Evolutionary conservation across 2,329 filamentous ascomycete species (phyloP).

Genomic region (Diaporthe batatas): DNA sequence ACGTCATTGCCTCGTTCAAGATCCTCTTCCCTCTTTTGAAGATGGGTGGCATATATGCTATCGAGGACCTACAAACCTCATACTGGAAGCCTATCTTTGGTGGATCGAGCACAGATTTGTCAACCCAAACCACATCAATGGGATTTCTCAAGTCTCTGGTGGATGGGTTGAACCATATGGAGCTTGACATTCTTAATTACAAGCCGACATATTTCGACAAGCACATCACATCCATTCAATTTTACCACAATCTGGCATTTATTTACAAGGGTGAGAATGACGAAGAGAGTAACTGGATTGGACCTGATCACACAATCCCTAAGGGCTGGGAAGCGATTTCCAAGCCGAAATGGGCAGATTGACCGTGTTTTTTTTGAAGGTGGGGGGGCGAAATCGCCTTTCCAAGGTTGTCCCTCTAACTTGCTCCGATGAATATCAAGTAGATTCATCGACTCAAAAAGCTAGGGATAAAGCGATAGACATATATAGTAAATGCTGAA

Average conservation of each 20-base stretch:
- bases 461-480: too few species aligned
- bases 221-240: slow-evolving; percentile 1
- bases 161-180: neutral
- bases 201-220: neutral
- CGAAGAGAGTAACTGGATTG: neutral
- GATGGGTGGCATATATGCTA: neutral
- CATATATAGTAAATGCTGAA: too few species aligned
- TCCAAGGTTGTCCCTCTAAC: too few species aligned
- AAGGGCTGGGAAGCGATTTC: too few species aligned
- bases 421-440: too few species aligned
- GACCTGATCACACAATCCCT: neutral
- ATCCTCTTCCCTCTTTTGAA: neutral
- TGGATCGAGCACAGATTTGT: neutral
- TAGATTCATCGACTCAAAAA: too few species aligned
- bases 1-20: slow-evolving; percentile 11
- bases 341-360: neutral
- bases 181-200: neutral
- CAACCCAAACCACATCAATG: neutral
- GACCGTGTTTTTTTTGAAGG: too few species aligned
- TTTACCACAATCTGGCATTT: slow-evolving; percentile 6
- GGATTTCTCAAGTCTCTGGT: slow-evolving; percentile 6
- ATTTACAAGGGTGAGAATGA: slow-evolving; percentile 4
- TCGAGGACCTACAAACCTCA: neutral
- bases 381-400: too few species aligned
- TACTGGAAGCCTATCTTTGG: neutral